These are phyloP conservation scores for Cladosporium colombiae DNA, from an alignment of 2,329 filamentous ascomycete genomes.

Conservation along the genomic window DNA sequence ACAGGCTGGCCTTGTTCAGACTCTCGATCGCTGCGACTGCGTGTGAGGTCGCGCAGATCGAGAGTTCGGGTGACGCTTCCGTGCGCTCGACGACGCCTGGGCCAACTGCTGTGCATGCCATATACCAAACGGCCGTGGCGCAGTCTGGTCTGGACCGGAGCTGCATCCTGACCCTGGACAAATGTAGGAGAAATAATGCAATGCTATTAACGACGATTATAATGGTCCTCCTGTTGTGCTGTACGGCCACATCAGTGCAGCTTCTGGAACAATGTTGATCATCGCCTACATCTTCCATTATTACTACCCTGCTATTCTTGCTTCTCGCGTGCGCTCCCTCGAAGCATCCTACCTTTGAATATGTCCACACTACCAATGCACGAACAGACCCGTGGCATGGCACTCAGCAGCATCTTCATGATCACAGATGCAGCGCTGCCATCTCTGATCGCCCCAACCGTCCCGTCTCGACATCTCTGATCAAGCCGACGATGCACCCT, in stretches of 20 bases:
- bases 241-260: background rate
- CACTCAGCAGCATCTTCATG: background rate
- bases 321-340: too few relatives aligned
- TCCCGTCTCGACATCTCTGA: background rate
- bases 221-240: too few relatives aligned
- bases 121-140: background rate
- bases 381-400: background rate
- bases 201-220: too few relatives aligned
- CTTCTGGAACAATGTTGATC: background rate
- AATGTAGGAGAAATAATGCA: background rate
- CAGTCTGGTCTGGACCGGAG: background rate
- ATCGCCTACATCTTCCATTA: background rate
- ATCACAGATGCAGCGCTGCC: slow-evolving; percentile 5
- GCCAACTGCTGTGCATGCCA: background rate
- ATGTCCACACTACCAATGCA: too few relatives aligned
- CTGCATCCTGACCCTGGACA: background rate
- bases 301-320: too few relatives aligned
- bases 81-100: background rate
- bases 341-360: too few relatives aligned
- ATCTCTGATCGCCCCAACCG: background rate
- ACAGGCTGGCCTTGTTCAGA: too few relatives aligned
- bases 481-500: background rate
- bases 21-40: slow-evolving; percentile 4
- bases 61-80: slow-evolving; percentile 6
- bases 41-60: slow-evolving; percentile 15